A percentile compares a stretch with the other conserved stretches of the same genome.
Evolutionary conservation across 805 yeast species (phyloP).

Genomic region (Komagataella ulmi): DNA sequence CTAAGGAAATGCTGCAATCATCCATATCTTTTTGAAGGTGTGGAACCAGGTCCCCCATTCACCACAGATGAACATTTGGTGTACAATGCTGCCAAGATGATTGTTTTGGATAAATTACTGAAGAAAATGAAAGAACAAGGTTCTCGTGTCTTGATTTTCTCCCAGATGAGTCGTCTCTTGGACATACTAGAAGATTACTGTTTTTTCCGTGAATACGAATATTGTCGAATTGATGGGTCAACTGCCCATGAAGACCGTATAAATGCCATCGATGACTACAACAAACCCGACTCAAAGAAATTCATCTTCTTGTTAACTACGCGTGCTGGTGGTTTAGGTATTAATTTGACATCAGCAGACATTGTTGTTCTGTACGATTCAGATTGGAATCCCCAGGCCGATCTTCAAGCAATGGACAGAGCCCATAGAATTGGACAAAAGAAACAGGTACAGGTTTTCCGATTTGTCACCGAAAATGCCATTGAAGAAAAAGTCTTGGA

Average conservation of each 20-base stretch:
- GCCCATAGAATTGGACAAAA: slow-evolving; percentile 85
- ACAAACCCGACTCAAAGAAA: slow-evolving; percentile 62
- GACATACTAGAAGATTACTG: slow-evolving; percentile 77
- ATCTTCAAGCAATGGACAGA: slow-evolving; percentile 81
- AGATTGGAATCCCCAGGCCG: slow-evolving; percentile 88
- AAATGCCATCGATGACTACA: slow-evolving; percentile 75
- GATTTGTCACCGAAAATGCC: slow-evolving; percentile 92
- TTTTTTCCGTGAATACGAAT: slow-evolving; percentile 50
- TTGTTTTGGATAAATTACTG: slow-evolving; percentile 56
- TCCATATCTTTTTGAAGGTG: slow-evolving; percentile 96
- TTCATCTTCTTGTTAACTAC: slow-evolving; percentile 70
- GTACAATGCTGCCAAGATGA: slow-evolving; percentile 58
- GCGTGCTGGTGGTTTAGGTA: slow-evolving; percentile 86
- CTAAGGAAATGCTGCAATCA: slow-evolving; percentile 82
- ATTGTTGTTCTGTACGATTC: slow-evolving; percentile 65
- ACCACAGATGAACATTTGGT: slow-evolving; percentile 79
- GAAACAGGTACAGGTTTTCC: slow-evolving; percentile 83
- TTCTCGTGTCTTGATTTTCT: slow-evolving; percentile 64
- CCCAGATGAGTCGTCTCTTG: slow-evolving; percentile 74
- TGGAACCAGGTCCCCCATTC: slow-evolving; percentile 84
- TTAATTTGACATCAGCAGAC: slow-evolving; percentile 72
- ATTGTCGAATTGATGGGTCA: slow-evolving; percentile 75
- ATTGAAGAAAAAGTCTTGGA: slow-evolving; percentile 94
- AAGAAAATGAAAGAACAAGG: slow-evolving; percentile 61
- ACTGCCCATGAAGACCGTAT: slow-evolving; percentile 72